phyloP scores from a whole-genome alignment of 1,284 basidiomycete genomes.

The Mycena sp. region DNA sequence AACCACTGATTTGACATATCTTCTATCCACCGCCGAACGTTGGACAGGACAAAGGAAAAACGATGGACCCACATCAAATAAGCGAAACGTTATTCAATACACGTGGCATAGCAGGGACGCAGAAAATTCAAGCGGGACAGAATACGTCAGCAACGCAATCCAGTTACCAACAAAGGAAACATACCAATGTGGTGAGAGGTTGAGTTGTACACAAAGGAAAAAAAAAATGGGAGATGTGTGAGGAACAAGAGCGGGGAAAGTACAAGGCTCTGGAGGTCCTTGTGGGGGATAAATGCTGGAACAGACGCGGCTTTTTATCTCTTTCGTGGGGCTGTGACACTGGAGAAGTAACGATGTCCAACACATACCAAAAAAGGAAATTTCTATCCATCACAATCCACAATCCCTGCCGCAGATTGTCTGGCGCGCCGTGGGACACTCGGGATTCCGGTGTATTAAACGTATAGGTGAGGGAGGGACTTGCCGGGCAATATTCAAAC shows the following conservation, averaged over 20 bases:
- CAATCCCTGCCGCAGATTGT: too few relatives aligned
- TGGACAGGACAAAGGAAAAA: constrained; percentile 12
- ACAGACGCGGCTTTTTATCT: constrained; percentile 18
- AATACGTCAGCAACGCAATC: constrained; percentile 22
- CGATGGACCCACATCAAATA: constrained; percentile 11
- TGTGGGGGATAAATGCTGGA: background rate
- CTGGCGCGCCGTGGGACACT: background rate
- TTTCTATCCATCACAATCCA: background rate
- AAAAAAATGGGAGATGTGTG: background rate
- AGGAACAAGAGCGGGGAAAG: background rate
- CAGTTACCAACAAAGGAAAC: constrained; percentile 22
- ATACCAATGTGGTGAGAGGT: constrained; percentile 7
- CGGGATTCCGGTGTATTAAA: background rate
- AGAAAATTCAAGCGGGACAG: constrained; percentile 1
- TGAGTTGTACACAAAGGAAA: background rate
- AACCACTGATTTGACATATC: constrained; percentile 6
- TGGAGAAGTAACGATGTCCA: background rate
- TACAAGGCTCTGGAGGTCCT: background rate
- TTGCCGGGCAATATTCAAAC: background rate
- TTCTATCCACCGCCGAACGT: constrained; percentile 2
- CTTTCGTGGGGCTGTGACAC: constrained; percentile 2
- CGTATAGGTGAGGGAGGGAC: background rate
- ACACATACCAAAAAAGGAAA: background rate
- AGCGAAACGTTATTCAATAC: constrained; percentile 12
- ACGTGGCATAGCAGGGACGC: constrained; percentile 12